A percentile compares a stretch with the other conserved stretches of the same genome.
Conservation (phyloP, 1,284 basidiomycete genomes). For the Heterobasidion occidentale region DNA sequence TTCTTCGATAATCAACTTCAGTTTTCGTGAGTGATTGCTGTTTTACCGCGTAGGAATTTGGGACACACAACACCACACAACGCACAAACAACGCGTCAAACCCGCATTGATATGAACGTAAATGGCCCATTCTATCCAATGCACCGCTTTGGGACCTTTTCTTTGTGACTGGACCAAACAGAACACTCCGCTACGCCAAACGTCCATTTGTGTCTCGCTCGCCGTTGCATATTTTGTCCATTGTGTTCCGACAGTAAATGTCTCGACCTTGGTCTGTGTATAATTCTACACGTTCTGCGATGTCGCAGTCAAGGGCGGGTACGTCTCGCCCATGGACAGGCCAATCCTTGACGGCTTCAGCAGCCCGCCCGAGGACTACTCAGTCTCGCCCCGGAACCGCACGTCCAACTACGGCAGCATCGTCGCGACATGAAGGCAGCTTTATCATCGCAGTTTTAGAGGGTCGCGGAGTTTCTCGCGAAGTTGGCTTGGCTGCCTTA, state of each 20-base stretch:
- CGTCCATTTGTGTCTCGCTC: no score
- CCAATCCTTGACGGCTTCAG: conserved; percentile 27
- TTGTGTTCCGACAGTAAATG: neutral
- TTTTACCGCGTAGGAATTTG: no score
- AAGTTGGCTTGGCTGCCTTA: conserved; percentile 83
- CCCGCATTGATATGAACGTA: no score
- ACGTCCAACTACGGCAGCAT: conserved; percentile 55
- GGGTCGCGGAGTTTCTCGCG: conserved; percentile 67
- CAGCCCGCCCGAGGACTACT: conserved; percentile 21
- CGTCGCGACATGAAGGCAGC: conserved; percentile 47
- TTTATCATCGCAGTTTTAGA: conserved; percentile 66
- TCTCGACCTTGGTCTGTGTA: neutral
- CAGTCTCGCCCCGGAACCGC: conserved; percentile 22
- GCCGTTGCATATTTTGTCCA: no score
- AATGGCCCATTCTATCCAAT: no score
- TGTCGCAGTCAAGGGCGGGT: neutral
- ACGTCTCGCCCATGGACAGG: conserved; percentile 18
- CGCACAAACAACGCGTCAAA: no score
- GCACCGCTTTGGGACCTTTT: no score
- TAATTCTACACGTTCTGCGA: neutral
- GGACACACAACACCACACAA: no score
- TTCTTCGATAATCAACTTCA: no score
- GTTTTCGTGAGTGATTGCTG: no score
- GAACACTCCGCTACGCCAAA: no score
- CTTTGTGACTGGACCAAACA: no score